Percentiles rank a stretch among this genome's conserved stretches.
These are phyloP conservation scores for Dryadomyces quercus-mongolicae DNA, from an alignment of 2,329 filamentous ascomycete species.

Conservation along the genomic window DNA sequence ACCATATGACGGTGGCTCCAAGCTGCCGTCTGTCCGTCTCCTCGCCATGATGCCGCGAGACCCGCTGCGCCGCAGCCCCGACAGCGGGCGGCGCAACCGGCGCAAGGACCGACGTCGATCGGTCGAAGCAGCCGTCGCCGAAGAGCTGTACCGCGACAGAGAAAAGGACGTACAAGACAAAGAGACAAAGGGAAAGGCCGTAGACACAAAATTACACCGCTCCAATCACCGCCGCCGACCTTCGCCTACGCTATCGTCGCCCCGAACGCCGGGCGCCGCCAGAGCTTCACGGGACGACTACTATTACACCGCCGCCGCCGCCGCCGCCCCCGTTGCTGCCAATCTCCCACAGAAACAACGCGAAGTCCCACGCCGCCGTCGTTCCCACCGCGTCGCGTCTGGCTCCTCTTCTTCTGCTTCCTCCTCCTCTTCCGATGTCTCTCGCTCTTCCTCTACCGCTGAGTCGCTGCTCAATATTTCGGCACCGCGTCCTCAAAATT, in stretches of 20 bases:
- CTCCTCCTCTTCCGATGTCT: slow-evolving; percentile 14
- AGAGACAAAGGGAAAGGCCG: not conserved
- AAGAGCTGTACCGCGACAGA: slow-evolving; percentile 3
- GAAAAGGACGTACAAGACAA: not conserved
- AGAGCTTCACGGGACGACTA: too few relatives aligned
- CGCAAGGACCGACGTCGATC: slow-evolving; percentile 28
- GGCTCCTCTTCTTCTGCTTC: not conserved
- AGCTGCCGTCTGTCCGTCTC: not conserved
- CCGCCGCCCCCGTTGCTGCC: not conserved
- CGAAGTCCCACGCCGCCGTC: not conserved
- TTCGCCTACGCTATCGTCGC: too few relatives aligned
- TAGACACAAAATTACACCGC: too few relatives aligned
- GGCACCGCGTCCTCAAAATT: slow-evolving; percentile 14
- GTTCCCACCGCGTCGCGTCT: not conserved
- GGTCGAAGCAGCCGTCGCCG: slow-evolving; percentile 19
- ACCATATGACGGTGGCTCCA: not conserved
- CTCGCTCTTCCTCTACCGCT: slow-evolving; percentile 21
- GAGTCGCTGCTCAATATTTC: slow-evolving; percentile 23
- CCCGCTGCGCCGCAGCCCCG: slow-evolving; percentile 16
- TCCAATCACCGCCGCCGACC: not conserved
- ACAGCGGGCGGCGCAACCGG: slow-evolving; percentile 38
- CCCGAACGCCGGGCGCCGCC: too few relatives aligned
- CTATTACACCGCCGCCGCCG: too few relatives aligned
- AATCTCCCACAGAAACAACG: not conserved
- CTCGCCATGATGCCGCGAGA: slow-evolving; percentile 1